Conservation (phyloP, 2,329 filamentous ascomycete genomes). For the Celoporthe dispersa region DNA sequence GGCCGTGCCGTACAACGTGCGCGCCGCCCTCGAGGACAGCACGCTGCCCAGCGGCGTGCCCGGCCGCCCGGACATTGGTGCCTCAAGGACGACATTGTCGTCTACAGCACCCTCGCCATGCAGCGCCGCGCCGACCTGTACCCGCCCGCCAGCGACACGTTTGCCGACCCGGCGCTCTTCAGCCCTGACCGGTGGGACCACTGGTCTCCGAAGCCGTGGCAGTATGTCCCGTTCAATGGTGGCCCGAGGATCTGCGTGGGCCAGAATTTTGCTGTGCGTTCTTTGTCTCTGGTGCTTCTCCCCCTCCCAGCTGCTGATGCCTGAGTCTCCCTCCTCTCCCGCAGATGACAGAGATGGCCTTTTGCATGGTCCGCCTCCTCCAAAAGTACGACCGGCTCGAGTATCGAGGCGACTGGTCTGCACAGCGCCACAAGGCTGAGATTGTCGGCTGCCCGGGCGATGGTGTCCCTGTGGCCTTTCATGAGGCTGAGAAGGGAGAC, state of each 20-base stretch:
- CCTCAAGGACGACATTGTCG: slow-evolving; percentile 33
- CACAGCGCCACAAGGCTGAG: slow-evolving; percentile 50
- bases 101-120: slow-evolving; percentile 37
- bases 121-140: slow-evolving; percentile 38
- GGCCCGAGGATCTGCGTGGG: slow-evolving; percentile 56
- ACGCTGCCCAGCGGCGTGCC: slow-evolving; percentile 31
- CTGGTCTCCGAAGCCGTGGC: slow-evolving; percentile 39
- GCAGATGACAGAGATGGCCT: slow-evolving; percentile 18
- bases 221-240: slow-evolving; percentile 45
- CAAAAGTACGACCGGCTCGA: slow-evolving; percentile 63
- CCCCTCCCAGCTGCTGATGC: background rate
- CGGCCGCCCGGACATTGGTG: slow-evolving; percentile 35
- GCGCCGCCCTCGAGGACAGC: slow-evolving; percentile 35
- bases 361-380: slow-evolving; percentile 52
- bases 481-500: slow-evolving; percentile 37
- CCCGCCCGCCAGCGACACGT: slow-evolving; percentile 33
- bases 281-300: slow-evolving; percentile 34
- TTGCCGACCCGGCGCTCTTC: slow-evolving; percentile 36
- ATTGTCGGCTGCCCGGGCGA: slow-evolving; percentile 49
- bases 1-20: slow-evolving; percentile 37
- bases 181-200: slow-evolving; percentile 39
- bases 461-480: slow-evolving; percentile 47
- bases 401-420: slow-evolving; percentile 50
- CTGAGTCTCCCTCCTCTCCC: background rate
- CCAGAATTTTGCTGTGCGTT: slow-evolving; percentile 58